Conservation (phyloP, 2,329 filamentous ascomycete genomes). For the Botrytis sinoallii region DNA sequence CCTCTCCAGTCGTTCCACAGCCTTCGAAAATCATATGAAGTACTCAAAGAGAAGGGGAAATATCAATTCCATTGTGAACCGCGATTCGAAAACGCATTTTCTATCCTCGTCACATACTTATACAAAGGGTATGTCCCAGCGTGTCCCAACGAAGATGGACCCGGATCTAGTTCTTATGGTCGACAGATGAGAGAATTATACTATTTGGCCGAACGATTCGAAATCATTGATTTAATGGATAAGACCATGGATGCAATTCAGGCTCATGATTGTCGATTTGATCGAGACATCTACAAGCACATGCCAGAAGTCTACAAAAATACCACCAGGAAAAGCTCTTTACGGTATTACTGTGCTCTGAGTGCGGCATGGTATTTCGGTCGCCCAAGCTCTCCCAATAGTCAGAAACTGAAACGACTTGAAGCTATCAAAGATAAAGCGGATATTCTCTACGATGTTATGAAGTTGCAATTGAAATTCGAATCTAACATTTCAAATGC, state of each 20-base stretch:
- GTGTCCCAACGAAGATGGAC: constrained; percentile 3
- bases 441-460: constrained; percentile 13
- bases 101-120: constrained; percentile 14
- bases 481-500: not conserved
- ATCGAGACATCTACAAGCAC: constrained; percentile 2
- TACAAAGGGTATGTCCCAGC: constrained; percentile 17
- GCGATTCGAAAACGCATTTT: constrained; percentile 15
- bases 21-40: constrained; percentile 15
- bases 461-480: constrained; percentile 3
- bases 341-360: constrained; percentile 2
- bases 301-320: constrained; percentile 14
- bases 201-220: constrained; percentile 17
- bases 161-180: not conserved
- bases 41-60: constrained; percentile 13
- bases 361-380: constrained; percentile 15
- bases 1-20: constrained; percentile 17
- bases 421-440: constrained; percentile 4
- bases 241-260: constrained; percentile 18
- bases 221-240: constrained; percentile 18
- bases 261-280: constrained; percentile 2
- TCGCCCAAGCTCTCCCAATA: not conserved
- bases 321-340: constrained; percentile 1
- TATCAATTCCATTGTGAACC: constrained; percentile 18
- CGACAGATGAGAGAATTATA: constrained; percentile 15
- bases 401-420: not conserved